Base-by-base conservation (phyloP, 768 basidiomycete genomes). In the Pisolithus orientalis region DNA sequence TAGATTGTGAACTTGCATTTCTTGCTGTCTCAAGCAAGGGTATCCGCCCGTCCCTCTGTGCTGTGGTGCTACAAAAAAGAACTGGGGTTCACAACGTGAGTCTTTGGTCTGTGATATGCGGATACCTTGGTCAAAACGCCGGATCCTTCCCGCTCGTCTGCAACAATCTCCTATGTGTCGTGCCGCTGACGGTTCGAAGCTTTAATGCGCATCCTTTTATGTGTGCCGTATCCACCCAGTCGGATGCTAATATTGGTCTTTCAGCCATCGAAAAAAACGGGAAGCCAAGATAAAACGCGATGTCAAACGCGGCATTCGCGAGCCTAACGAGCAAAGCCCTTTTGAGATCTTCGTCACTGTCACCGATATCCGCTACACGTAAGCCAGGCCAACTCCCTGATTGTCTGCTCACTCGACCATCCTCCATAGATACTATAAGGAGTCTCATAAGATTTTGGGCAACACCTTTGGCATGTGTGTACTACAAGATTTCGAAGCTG, bases 61-160 rank as follows among this genome's bases (percentile, higher is more conserved):
- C 72, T 98, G 55, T 99, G 96, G 96, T 96, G 94, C 61, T 99
- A 99, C 77, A 98, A 96, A 73, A 98, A 97, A 66, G 94, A 98
- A 38, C 77, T 99, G 0, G 95, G 94, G 0, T 99, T 99, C 64
- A 94, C 93, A 8, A 94, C 82, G 90, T 87, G 59, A 58, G 83
- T 45, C 42, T 73, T 25, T 9, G 17, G 49, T 50, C 25, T 48
- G 32, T 45, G 42, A n/a, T 39, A 21, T 10, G 24, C 16, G 27
- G 9, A 21, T 17, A 8, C 25, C 3, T n/a, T 14, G 4, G 11
- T 17, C 40, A 42, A 4, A 17, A 17, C n/a, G 17, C n/a, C 7
- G 17, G 25, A 11, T 37, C 16, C 16, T 32, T 47, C 17, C 8
- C 21, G 46, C 14, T 47, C 34, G 17, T 38, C 29, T 53, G 29